Base-by-base conservation (phyloP, 75 land plant genomes). In the Cryptomeria japonica region DNA sequence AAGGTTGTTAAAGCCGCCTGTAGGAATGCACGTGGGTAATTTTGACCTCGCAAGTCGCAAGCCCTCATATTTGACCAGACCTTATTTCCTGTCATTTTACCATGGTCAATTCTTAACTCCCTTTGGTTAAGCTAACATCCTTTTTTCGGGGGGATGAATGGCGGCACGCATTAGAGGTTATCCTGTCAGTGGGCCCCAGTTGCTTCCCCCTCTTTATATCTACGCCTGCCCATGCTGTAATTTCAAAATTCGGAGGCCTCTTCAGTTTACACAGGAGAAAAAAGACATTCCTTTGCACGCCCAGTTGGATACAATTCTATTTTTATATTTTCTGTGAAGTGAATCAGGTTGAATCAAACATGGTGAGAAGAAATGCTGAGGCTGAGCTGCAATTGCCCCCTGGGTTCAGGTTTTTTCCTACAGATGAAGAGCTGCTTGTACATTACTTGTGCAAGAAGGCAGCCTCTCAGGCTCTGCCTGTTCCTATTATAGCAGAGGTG, bases 401-500 rank as follows among this genome's bases (percentile, higher is more conserved):
- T 0, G 91, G 91, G 15, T 90, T 90, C 75, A 39, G 91, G 56
- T 90, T 90, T 64, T 86, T 85, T 12, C 91, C 91, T 28, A 89
- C 91, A 31, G 91, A 90, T 68, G 91, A 90, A 51, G 91, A 90
- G 32, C 87, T 90, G 72, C 77, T 90, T 9, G 87, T 88, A 34
- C 84, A 90, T 80, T 90, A 90, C 87, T 87, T 90, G 70, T 88
- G 87, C 84, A 85, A 72, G 83, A 90, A 90, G 90, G 91, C 58
- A 2, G 51, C 49, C 13, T 46, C 9, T 42, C 87, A 89, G 87
- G 2, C 8, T 42, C 85, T 89, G 39, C 90, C 90, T 18, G 91
- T 90, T 37, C 91, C 90, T 38, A 89, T 89, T 70, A 90, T 90
- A 32, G 90, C 91, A 51, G 91, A 90, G 44, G 90, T 90, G 46